These are phyloP conservation scores for Lentinula aciculospora DNA, from an alignment of 768 basidiomycete species.

Conservation along the genomic window DNA sequence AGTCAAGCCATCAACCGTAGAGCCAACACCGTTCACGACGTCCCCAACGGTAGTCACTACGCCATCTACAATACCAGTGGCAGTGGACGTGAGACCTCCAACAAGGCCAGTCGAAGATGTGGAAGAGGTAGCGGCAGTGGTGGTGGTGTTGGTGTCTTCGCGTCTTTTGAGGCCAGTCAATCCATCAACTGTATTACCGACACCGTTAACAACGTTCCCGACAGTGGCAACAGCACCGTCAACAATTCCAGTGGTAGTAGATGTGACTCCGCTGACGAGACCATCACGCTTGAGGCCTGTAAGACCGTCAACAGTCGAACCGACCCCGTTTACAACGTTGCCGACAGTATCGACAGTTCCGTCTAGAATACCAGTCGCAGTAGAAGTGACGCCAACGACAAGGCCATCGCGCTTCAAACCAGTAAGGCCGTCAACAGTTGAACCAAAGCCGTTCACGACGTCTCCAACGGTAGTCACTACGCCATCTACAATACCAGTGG, in stretches of 20 bases:
- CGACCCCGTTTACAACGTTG: not conserved
- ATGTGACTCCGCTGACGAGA: not conserved
- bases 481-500: not conserved
- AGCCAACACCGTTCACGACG: not conserved
- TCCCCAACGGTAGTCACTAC: not conserved
- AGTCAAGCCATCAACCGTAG: not conserved
- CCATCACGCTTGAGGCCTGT: conserved; percentile 2
- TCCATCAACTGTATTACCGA: not conserved
- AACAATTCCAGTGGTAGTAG: not conserved
- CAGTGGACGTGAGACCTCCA: not conserved
- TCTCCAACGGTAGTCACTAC: not conserved
- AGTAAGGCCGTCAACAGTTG: not conserved
- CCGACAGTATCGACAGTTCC: conserved; percentile 1
- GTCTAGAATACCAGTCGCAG: not conserved
- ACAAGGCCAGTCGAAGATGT: not conserved
- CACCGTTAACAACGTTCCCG: not conserved
- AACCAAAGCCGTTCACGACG: not conserved
- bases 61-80: not conserved
- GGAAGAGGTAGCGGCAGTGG: not conserved
- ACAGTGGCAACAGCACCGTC: not conserved
- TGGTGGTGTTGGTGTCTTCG: not conserved
- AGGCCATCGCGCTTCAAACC: not conserved
- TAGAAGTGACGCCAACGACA: not conserved
- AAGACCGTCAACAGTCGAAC: not conserved
- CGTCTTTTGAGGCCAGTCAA: not conserved